A percentile compares a stretch with the other conserved stretches of the same genome.
These are phyloP conservation scores for Gymnopilus junonius DNA, from an alignment of 768 basidiomycete species.

Conservation along the genomic window DNA sequence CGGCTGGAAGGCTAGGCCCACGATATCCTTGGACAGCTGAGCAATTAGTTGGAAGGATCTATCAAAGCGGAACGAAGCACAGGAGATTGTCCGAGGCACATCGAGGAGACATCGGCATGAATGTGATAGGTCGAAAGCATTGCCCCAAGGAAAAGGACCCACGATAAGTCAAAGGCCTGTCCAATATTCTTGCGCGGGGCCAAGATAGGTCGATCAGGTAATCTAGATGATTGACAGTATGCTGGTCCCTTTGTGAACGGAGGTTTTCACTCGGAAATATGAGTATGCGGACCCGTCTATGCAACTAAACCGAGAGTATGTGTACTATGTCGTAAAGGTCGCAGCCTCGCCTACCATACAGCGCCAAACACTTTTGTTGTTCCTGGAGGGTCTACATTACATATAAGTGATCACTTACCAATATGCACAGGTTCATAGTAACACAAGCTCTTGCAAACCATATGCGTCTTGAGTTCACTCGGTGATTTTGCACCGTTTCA, in stretches of 20 bases:
- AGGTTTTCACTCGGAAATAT: background rate
- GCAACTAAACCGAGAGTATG: no score
- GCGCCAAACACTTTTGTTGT: no score
- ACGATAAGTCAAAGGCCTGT: conserved; percentile 12
- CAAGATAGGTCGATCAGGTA: conserved; percentile 3
- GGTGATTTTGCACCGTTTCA: no score
- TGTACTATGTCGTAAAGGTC: no score
- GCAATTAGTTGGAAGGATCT: background rate
- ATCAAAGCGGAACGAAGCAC: conserved; percentile 6
- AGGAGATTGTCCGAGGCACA: conserved; percentile 4
- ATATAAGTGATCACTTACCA: no score
- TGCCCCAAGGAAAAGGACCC: conserved; percentile 1
- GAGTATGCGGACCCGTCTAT: background rate
- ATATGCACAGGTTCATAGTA: no score
- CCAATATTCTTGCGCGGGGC: background rate
- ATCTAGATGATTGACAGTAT: conserved; percentile 3
- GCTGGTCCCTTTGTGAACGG: conserved; percentile 10
- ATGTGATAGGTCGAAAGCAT: conserved; percentile 5
- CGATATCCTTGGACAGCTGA: background rate
- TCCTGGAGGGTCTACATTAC: no score
- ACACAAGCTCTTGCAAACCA: no score
- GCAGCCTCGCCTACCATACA: background rate
- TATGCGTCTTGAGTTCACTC: no score
- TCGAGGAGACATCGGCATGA: conserved; percentile 6
- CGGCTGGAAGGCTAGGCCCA: conserved; percentile 9